Evolutionary conservation across 2,329 filamentous ascomycete species (phyloP).

Genomic region (Fusarium incarnatum): DNA sequence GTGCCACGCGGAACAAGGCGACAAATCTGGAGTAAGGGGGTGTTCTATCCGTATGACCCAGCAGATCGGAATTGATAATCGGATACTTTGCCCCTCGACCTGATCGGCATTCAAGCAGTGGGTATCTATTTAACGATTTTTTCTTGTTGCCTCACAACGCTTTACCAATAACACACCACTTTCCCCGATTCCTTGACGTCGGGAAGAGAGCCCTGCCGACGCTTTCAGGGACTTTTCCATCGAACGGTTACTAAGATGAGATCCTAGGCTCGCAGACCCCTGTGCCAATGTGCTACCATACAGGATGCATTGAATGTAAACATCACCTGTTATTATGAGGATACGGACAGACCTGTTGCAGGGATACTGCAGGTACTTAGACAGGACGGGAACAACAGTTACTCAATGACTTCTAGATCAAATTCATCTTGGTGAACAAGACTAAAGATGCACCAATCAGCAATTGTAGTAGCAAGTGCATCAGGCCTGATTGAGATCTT

Average conservation of each 20-base stretch:
- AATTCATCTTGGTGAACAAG: slow-evolving; percentile 16
- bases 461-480: slow-evolving; percentile 7
- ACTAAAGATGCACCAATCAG: not conserved
- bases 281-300: slow-evolving; percentile 31
- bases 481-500: slow-evolving; percentile 34
- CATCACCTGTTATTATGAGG: slow-evolving; percentile 40
- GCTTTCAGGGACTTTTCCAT: slow-evolving; percentile 5
- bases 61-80: slow-evolving; percentile 39
- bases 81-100: slow-evolving; percentile 26
- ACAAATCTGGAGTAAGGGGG: slow-evolving; percentile 19
- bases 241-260: slow-evolving; percentile 13
- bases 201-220: slow-evolving; percentile 36
- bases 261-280: slow-evolving; percentile 23
- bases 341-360: slow-evolving; percentile 28
- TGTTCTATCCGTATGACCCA: slow-evolving; percentile 18
- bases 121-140: slow-evolving; percentile 32
- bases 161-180: slow-evolving; percentile 18
- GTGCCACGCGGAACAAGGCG: slow-evolving; percentile 20
- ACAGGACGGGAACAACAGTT: slow-evolving; percentile 5
- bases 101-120: slow-evolving; percentile 19
- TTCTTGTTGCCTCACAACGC: slow-evolving; percentile 8
- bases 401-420: slow-evolving; percentile 24
- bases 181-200: slow-evolving; percentile 20
- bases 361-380: slow-evolving; percentile 16
- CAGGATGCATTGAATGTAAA: slow-evolving; percentile 38